Evolutionary conservation across 352 stramenopile genomes (phyloP).

Genomic region (Phytophthora pisi): DNA sequence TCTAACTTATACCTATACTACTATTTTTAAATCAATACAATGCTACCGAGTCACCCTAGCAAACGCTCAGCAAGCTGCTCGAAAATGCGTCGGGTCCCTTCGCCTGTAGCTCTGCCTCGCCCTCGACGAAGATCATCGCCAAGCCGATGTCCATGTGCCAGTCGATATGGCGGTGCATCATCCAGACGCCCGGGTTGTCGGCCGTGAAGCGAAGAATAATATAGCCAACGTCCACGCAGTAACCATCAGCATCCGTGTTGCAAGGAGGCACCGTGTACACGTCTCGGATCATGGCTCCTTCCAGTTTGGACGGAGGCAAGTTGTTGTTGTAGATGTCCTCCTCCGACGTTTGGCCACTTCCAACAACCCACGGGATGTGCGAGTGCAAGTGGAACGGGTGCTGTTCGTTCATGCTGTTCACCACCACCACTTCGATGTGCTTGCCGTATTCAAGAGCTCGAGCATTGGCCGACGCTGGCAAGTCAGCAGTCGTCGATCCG

Average conservation of each 20-base stretch:
- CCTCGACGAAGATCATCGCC: conserved; percentile 20
- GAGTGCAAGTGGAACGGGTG: conserved; percentile 45
- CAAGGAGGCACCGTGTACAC: conserved; percentile 23
- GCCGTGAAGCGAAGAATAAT: conserved; percentile 33
- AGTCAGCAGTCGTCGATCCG: conserved; percentile 17
- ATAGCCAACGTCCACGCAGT: conserved; percentile 22
- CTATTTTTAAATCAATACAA: too few relatives aligned
- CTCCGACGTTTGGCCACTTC: conserved; percentile 19
- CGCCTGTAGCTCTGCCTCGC: conserved; percentile 3
- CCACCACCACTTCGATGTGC: conserved; percentile 32
- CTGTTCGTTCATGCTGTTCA: conserved; percentile 35
- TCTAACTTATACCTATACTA: too few relatives aligned
- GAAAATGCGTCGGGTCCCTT: conserved; percentile 1
- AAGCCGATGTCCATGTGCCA: conserved; percentile 30
- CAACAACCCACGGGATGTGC: conserved; percentile 32
- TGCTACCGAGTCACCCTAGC: not conserved
- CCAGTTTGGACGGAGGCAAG: conserved; percentile 15
- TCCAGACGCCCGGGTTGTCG: conserved; percentile 32
- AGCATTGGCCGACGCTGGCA: conserved; percentile 20
- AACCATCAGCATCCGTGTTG: conserved; percentile 4
- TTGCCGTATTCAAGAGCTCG: conserved; percentile 24
- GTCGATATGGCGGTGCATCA: conserved; percentile 38
- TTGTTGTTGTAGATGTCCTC: conserved; percentile 17
- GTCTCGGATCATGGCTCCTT: conserved; percentile 13
- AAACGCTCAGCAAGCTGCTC: conserved; percentile 9